Evolutionary conservation across 345 rosid genomes (phyloP), one percentile per base, ranked within the genome.

Genomic region (Citrus cavaleriei): DNA sequence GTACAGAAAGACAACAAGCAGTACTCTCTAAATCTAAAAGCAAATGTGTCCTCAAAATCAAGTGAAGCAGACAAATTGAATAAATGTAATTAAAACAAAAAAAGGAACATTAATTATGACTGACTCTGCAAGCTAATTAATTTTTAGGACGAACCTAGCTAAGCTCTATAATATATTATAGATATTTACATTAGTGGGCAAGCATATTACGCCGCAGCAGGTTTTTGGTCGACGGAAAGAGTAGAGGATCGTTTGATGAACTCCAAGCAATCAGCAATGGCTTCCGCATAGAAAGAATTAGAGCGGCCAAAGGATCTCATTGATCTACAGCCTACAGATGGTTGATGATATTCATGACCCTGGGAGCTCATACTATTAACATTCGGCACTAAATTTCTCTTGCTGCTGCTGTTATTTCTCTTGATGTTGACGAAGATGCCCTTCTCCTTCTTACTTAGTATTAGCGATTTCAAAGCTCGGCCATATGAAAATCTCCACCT

Each of bases 181-280:
- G 3, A 42, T 42, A 42, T 42, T 3, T 12, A 46, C 51, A 46
- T 0, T 46, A 13, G 5, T 46, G 51, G 51, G 51, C 18, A 3
- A 46, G 18, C 51, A 46, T 12, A 1, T 46, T 46, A 46, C 51
- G 51, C 51, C 4, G 51, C 51, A 46, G 13, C 34, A 6, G 75
- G 51, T 42, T 83, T 77, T 54, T 88, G 83, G 30, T 90, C 89
- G 3, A 78, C 81, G 62, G 93, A 88, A 77, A 80, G 46, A 14
- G 97, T 89, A 7, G 97, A 91, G 7, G 88, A 86, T 30, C 91
- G 86, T 77, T 91, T 91, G 81, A 93, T 93, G 86, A 93, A 93
- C 77, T 93, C 94, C 77, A 93, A 84, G 81, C 97, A 93, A 49
- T 93, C 97, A 12, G 97, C 92, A 78, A 93, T 93, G 70, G 93